A percentile compares a stretch with the other conserved stretches of the same genome.
These are phyloP conservation scores for Fomitopsis schrenkii DNA, from an alignment of 1,284 basidiomycete genomes.

Conservation along the genomic window DNA sequence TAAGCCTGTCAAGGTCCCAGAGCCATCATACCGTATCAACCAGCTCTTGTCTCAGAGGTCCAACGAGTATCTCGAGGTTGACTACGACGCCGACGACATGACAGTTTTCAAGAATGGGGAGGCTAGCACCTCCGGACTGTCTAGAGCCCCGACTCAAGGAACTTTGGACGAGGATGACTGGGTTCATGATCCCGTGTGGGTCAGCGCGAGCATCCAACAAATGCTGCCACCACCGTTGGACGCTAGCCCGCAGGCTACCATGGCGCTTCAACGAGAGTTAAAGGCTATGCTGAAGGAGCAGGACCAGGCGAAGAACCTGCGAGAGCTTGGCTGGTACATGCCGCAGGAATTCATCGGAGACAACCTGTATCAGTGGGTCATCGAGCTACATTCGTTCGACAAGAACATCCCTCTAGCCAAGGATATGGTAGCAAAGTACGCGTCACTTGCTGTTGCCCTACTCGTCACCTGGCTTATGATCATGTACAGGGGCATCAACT, in stretches of 20 bases:
- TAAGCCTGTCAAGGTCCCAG: conserved; percentile 44
- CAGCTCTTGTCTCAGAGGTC: conserved; percentile 38
- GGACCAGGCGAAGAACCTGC: conserved; percentile 38
- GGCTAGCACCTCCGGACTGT: background rate
- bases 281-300: conserved; percentile 55
- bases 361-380: conserved; percentile 66
- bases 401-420: conserved; percentile 47
- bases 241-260: conserved; percentile 43
- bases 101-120: conserved; percentile 32
- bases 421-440: conserved; percentile 44
- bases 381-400: conserved; percentile 65
- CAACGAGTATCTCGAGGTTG: conserved; percentile 32
- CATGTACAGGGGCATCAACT: conserved; percentile 42
- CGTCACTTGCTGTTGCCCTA: background rate
- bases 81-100: conserved; percentile 47
- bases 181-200: conserved; percentile 50
- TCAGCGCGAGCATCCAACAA: conserved; percentile 35
- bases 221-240: conserved; percentile 52
- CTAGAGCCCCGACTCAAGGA: conserved; percentile 1
- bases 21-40: conserved; percentile 47
- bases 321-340: conserved; percentile 61
- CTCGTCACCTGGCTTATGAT: background rate
- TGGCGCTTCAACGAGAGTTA: conserved; percentile 52
- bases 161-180: conserved; percentile 36
- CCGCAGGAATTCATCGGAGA: conserved; percentile 53